These are phyloP conservation scores for Citrus unshiu DNA, from an alignment of 345 rosid genomes.

Conservation along the genomic window DNA sequence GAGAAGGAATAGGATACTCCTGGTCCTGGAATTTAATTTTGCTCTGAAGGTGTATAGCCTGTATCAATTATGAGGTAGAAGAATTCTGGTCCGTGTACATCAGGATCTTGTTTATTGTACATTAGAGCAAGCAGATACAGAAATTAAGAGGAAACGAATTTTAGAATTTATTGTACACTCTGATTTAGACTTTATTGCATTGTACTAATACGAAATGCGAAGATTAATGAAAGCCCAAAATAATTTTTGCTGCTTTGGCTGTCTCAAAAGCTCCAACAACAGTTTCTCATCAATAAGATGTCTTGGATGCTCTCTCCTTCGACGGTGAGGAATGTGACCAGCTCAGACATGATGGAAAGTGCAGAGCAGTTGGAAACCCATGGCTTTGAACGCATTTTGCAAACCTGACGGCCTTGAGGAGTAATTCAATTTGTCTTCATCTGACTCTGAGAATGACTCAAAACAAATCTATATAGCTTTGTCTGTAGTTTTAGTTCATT, in stretches of 20 bases:
- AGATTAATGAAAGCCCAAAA: neutral
- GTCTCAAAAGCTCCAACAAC: neutral
- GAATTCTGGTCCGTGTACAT: neutral
- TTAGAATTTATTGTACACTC: neutral
- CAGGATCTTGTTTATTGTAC: neutral
- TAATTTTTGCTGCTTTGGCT: neutral
- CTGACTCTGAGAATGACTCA: too few species aligned
- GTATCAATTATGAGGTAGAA: neutral
- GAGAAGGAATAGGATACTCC: neutral
- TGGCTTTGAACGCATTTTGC: too few species aligned
- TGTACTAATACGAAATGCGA: neutral
- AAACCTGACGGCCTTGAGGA: too few species aligned
- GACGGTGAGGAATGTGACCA: neutral
- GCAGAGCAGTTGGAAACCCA: too few species aligned
- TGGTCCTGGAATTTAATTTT: neutral
- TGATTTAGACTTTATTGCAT: neutral
- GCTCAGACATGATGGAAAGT: neutral
- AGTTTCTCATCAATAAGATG: neutral
- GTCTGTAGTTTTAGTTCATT: neutral
- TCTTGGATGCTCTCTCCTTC: neutral
- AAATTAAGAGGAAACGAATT: neutral
- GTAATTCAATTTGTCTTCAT: too few species aligned
- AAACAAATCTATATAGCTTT: too few species aligned
- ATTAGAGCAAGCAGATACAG: constrained; percentile 11
- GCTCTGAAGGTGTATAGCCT: neutral